These are phyloP conservation scores for Selenicereus undatus DNA, from an alignment of 148 eudicot genomes.

Conservation along the genomic window DNA sequence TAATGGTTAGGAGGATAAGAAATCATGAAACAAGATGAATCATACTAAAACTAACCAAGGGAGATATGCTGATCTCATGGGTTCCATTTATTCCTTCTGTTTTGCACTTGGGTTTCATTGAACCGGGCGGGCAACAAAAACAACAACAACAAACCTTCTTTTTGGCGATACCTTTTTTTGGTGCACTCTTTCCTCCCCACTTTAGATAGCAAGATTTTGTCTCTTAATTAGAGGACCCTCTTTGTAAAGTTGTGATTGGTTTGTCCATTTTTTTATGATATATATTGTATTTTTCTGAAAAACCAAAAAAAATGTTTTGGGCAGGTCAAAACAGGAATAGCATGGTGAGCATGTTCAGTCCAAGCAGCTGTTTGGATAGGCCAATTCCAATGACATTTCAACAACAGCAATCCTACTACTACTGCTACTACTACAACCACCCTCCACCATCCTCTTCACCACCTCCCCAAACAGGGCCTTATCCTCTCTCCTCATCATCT, in stretches of 20 bases:
- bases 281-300: background rate
- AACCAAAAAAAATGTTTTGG: background rate
- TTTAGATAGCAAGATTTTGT: conserved; percentile 6
- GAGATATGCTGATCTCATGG: background rate
- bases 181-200: background rate
- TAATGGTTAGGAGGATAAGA: background rate
- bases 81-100: background rate
- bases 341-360: conserved; percentile 36
- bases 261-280: background rate
- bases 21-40: background rate
- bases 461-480: conserved; percentile 22
- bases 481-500: conserved; percentile 21
- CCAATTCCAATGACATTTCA: conserved; percentile 18
- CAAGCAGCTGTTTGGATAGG: conserved; percentile 37
- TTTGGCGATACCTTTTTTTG: background rate
- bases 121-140: too few species aligned
- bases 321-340: conserved; percentile 27
- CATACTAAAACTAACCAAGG: background rate
- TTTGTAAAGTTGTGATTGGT: background rate
- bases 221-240: background rate
- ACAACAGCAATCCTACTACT: conserved; percentile 18
- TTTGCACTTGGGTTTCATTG: background rate
- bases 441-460: background rate
- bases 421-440: conserved; percentile 24
- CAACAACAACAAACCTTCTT: background rate